phyloP scores from a whole-genome alignment of 2,329 filamentous ascomycete genomes.

The Drechslerella coelobrocha region DNA sequence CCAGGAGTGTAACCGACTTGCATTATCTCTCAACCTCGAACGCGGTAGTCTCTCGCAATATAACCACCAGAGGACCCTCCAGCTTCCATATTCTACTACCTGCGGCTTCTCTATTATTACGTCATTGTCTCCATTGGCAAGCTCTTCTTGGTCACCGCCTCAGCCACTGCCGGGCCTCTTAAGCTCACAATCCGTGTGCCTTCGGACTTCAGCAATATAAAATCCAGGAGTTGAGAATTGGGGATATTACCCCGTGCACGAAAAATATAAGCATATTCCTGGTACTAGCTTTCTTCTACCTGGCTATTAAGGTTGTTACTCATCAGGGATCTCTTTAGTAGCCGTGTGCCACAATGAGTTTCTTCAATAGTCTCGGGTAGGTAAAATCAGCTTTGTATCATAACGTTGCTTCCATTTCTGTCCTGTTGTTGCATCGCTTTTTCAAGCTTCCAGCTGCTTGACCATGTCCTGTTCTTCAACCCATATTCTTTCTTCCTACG shows the following conservation, averaged over 20 bases:
- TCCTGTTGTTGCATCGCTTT: neutral
- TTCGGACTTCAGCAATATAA: neutral
- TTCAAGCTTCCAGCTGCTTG: neutral
- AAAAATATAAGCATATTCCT: neutral
- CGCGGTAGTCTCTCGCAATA: too few species aligned
- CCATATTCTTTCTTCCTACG: neutral
- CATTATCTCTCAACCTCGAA: too few species aligned
- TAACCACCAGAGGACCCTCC: too few species aligned
- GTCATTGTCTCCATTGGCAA: neutral
- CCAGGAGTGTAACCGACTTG: too few species aligned
- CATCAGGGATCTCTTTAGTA: neutral
- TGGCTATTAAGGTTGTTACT: neutral
- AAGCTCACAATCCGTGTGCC: neutral
- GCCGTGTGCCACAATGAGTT: conserved; percentile 25
- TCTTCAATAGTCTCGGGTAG: conserved; percentile 45
- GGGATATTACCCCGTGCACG: neutral
- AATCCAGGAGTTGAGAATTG: neutral
- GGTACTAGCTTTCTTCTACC: neutral
- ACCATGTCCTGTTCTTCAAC: neutral
- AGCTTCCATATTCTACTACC: neutral
- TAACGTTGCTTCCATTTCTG: neutral
- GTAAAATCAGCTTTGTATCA: conserved; percentile 8
- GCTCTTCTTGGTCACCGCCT: conserved; percentile 2
- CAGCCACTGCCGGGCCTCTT: neutral
- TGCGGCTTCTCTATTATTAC: neutral